Conservation (phyloP, 805 yeast species). For the Hanseniaspora clermontiae region DNA sequence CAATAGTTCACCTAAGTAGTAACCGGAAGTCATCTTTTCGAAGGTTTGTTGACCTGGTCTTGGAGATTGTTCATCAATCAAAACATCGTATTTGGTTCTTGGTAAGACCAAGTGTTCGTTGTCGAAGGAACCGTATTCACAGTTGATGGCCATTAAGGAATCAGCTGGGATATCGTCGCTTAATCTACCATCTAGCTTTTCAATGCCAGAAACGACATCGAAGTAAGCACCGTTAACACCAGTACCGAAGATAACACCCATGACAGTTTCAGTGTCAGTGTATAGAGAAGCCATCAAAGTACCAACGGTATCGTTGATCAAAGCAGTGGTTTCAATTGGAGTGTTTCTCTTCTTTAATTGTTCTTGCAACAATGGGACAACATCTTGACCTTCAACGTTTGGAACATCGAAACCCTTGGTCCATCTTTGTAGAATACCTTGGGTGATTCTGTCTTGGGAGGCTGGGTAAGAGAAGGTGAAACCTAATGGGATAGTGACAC, state of each 20-base stretch:
- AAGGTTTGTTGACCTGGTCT: constrained; percentile 93
- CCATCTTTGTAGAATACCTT: constrained; percentile 88
- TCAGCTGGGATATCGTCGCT: constrained; percentile 49
- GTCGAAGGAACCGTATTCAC: constrained; percentile 97
- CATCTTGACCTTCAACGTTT: constrained; percentile 88
- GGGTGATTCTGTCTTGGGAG: constrained; percentile 67
- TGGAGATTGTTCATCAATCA: constrained; percentile 75
- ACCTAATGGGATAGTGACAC: constrained; percentile 59
- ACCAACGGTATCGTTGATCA: constrained; percentile 95
- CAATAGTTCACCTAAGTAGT: constrained; percentile 84
- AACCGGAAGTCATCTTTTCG: constrained; percentile 96
- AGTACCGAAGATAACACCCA: constrained; percentile 95
- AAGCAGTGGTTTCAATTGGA: constrained; percentile 78
- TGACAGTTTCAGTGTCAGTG: constrained; percentile 73
- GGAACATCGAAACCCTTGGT: constrained; percentile 93
- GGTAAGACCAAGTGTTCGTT: constrained; percentile 76
- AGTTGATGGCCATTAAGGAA: constrained; percentile 86
- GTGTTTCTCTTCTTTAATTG: constrained; percentile 52
- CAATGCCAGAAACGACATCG: constrained; percentile 59
- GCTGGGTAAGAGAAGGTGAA: constrained; percentile 93
- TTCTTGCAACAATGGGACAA: constrained; percentile 76
- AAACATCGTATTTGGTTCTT: constrained; percentile 74
- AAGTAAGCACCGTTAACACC: constrained; percentile 96
- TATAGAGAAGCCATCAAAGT: constrained; percentile 91
- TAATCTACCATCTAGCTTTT: constrained; percentile 64